Conservation (phyloP, 148 eudicot species). For the Chenopodium berlandieri region DNA sequence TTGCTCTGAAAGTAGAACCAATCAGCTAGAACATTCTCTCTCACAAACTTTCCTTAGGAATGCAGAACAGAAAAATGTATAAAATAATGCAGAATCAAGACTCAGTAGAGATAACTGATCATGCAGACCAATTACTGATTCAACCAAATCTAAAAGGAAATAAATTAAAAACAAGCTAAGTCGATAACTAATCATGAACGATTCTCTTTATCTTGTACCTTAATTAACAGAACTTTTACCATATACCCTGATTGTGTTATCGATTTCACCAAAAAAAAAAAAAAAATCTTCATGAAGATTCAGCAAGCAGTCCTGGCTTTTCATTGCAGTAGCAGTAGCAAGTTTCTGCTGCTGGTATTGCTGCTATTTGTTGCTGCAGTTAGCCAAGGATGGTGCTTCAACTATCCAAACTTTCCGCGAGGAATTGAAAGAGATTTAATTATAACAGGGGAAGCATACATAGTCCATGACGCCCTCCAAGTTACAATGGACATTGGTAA, state of each 20-base stretch:
- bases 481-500: constrained; percentile 30
- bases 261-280: neutral
- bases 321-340: neutral
- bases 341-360: neutral
- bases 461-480: constrained; percentile 26
- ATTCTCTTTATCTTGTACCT: neutral
- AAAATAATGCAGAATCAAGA: neutral
- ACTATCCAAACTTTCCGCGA: constrained; percentile 18
- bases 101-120: neutral
- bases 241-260: neutral
- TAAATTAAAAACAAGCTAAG: neutral
- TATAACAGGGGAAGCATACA: neutral
- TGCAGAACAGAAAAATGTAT: neutral
- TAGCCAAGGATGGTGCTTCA: neutral
- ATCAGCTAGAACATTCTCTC: neutral
- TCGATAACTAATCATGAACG: neutral
- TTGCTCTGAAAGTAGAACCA: neutral
- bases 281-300: neutral
- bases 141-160: neutral
- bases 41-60: neutral
- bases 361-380: neutral
- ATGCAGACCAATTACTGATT: neutral
- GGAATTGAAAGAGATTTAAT: neutral
- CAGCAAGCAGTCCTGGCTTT: no score
- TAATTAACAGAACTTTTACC: neutral